Conservation (phyloP, 768 basidiomycete genomes). For the Xerocomellus intermedius region DNA sequence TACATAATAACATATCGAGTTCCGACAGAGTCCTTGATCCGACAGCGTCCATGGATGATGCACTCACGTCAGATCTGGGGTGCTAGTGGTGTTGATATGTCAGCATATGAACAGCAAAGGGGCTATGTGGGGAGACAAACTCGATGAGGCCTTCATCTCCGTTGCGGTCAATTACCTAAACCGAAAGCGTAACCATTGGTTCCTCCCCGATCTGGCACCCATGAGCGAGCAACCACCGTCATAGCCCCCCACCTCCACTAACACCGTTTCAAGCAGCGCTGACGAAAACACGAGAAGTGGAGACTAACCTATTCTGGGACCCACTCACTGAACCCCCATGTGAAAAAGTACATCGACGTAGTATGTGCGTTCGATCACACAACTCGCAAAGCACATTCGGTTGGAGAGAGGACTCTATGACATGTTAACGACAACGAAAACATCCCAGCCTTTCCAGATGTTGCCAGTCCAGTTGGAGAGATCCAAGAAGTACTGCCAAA, state of each 20-base stretch:
- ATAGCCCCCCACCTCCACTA: not conserved
- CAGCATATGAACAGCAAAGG: not conserved
- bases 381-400: not conserved
- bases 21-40: not conserved
- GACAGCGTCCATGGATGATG: not conserved
- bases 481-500: not conserved
- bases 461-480: not conserved
- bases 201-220: not conserved
- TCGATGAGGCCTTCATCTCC: not conserved
- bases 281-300: not conserved
- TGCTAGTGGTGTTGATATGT: not conserved
- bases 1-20: not conserved
- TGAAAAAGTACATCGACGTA: not conserved
- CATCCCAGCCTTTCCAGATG: not conserved
- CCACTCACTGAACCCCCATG: not conserved
- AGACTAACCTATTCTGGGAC: not conserved
- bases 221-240: slow-evolving; percentile 2
- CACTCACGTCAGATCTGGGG: not conserved
- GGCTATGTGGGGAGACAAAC: not conserved
- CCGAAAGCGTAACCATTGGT: not conserved
- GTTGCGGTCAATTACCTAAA: not conserved
- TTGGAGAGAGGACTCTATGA: not conserved
- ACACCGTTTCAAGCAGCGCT: not conserved
- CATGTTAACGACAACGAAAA: not conserved
- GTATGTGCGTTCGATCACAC: not conserved